Evolutionary conservation across 2,329 filamentous ascomycete genomes (phyloP).

Genomic region (Alternaria sp.): DNA sequence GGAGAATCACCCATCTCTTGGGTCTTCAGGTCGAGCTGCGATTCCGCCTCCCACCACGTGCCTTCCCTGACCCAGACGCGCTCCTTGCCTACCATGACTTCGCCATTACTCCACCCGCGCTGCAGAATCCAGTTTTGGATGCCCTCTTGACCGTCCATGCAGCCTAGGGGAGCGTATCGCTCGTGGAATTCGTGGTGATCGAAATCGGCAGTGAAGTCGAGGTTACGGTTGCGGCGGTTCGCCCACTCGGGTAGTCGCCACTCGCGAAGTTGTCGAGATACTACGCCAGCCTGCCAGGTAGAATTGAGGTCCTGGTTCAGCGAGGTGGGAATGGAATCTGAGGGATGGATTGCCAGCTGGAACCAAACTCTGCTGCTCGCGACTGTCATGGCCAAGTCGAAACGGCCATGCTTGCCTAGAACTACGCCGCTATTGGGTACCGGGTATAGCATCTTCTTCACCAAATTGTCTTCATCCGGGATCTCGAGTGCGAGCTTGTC

Average conservation of each 20-base stretch:
- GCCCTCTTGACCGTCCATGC: slow-evolving; percentile 87
- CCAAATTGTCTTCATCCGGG: slow-evolving; percentile 82
- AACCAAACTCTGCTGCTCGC: slow-evolving; percentile 93
- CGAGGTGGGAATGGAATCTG: slow-evolving; percentile 80
- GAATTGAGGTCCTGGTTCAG: slow-evolving; percentile 76
- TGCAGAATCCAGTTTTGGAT: slow-evolving; percentile 95
- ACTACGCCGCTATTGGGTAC: slow-evolving; percentile 79
- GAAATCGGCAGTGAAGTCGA: slow-evolving; percentile 97
- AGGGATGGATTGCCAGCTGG: slow-evolving; percentile 89
- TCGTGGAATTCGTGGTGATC: slow-evolving; percentile 90
- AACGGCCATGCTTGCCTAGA: slow-evolving; percentile 77
- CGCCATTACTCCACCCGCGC: slow-evolving; percentile 97
- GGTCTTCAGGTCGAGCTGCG: slow-evolving; percentile 89
- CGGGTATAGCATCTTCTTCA: slow-evolving; percentile 83
- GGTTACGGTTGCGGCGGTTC: slow-evolving; percentile 85
- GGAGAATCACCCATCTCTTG: slow-evolving; percentile 55
- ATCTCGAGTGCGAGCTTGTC: slow-evolving; percentile 87
- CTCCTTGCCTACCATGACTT: slow-evolving; percentile 88
- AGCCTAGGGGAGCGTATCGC: slow-evolving; percentile 83
- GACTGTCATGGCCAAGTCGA: slow-evolving; percentile 78
- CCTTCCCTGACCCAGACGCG: slow-evolving; percentile 94
- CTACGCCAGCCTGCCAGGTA: slow-evolving; percentile 92
- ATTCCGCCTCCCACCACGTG: slow-evolving; percentile 98
- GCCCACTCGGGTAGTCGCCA: slow-evolving; percentile 98
- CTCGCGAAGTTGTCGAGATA: slow-evolving; percentile 89